These are phyloP conservation scores for Eruca vesicaria DNA, from an alignment of 441 rosid species.

Conservation along the genomic window DNA sequence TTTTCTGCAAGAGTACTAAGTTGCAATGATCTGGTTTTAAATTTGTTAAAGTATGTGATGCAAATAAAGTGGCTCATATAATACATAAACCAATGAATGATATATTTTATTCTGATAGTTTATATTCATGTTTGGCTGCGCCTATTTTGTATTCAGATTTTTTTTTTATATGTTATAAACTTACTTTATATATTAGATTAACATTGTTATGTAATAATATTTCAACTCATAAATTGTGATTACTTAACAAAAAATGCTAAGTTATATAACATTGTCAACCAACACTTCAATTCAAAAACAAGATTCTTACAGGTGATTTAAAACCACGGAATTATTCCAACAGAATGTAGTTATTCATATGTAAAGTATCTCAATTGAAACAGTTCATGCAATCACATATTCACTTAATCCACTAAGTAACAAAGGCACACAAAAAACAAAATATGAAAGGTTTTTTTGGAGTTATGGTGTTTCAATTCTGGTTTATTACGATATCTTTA, in stretches of 20 bases:
- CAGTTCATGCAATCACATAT: background rate
- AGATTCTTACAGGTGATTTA: background rate
- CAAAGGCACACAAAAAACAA: background rate
- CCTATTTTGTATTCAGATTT: background rate
- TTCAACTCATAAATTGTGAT: background rate
- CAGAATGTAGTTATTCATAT: background rate
- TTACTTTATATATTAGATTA: background rate
- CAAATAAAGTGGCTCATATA: background rate
- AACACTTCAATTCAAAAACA: background rate
- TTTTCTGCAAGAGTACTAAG: background rate
- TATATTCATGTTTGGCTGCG: background rate
- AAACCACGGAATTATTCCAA: too few relatives aligned
- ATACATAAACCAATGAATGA: background rate
- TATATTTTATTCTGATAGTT: too few relatives aligned
- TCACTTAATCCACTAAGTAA: background rate
- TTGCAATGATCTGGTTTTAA: background rate
- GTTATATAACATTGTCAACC: background rate
- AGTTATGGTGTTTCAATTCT: background rate
- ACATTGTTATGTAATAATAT: background rate
- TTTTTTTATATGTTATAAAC: background rate
- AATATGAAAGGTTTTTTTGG: conserved; percentile 11
- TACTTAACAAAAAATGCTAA: background rate
- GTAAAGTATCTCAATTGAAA: background rate
- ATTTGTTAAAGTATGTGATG: background rate
- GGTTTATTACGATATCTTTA: background rate